A percentile compares a stretch with the other conserved stretches of the same genome.
phyloP scores from a whole-genome alignment of 176 grass and related monocot species.

The Oryza australiensis region DNA sequence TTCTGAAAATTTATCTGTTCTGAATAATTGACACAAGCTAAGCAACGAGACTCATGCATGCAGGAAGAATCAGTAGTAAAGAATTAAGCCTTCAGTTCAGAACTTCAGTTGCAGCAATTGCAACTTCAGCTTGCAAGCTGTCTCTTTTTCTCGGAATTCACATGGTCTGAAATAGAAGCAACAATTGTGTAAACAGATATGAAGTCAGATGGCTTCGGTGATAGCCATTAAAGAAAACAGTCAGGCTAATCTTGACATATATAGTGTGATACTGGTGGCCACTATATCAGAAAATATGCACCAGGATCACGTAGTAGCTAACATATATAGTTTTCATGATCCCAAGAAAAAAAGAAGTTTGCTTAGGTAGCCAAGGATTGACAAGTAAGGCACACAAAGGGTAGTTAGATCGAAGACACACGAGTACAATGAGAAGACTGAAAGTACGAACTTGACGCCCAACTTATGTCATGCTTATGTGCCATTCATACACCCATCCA shows the following conservation, averaged over 20 bases:
- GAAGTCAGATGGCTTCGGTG: neutral
- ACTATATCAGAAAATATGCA: constrained; percentile 1
- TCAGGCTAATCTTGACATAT: neutral
- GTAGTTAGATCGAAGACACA: constrained; percentile 30
- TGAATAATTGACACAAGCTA: neutral
- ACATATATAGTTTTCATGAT: constrained; percentile 2
- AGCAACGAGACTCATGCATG: neutral
- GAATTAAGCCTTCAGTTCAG: neutral
- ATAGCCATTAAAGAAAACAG: neutral
- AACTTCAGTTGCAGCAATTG: constrained; percentile 3
- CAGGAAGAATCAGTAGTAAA: neutral
- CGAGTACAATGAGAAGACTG: constrained; percentile 35
- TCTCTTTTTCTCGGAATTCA: neutral
- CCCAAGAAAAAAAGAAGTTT: constrained; percentile 11
- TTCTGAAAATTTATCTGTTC: neutral
- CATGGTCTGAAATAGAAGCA: neutral
- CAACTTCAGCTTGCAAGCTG: neutral
- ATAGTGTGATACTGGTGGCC: neutral
- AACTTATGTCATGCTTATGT: constrained; percentile 38
- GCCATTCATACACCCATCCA: neutral
- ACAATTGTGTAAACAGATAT: neutral
- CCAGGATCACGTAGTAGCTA: neutral
- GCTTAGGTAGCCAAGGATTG: constrained; percentile 35
- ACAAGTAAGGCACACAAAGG: constrained; percentile 16
- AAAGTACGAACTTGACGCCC: constrained; percentile 25